phyloP scores from a whole-genome alignment of 768 basidiomycete species.

The Cystobasidium tubakii region DNA sequence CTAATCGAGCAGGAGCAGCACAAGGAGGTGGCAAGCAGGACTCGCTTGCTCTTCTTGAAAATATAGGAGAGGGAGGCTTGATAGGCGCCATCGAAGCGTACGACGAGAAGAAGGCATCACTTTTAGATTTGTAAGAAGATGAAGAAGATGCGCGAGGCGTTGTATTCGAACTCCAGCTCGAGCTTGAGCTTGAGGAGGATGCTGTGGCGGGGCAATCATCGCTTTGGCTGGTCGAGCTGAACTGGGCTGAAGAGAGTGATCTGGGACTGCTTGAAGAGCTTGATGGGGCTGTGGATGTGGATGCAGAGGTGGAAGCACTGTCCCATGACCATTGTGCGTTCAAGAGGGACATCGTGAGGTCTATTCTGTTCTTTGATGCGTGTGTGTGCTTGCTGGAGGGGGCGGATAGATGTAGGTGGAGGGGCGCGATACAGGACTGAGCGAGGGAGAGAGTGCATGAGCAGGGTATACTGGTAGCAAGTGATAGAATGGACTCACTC shows the following conservation, averaged over 20 bases:
- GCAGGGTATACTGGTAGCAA: no score
- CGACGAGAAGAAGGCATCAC: conserved; percentile 26
- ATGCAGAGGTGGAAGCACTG: background rate
- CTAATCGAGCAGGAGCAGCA: background rate
- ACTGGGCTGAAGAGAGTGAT: conserved; percentile 9
- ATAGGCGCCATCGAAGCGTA: background rate
- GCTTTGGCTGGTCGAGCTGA: background rate
- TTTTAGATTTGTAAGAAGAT: background rate
- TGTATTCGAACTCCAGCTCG: no score
- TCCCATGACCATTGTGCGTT: background rate
- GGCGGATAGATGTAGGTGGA: no score
- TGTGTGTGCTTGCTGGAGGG: no score
- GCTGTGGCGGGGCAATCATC: background rate
- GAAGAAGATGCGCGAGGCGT: no score
- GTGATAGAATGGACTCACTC: no score
- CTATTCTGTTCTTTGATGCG: no score
- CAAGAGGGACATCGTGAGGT: background rate
- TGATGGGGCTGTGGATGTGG: background rate
- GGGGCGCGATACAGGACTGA: no score
- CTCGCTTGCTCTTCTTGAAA: conserved; percentile 12
- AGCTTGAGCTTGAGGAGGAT: background rate
- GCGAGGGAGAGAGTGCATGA: no score
- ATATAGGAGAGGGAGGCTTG: conserved; percentile 15
- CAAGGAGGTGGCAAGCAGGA: conserved; percentile 28
- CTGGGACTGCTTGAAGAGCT: background rate